Evolutionary conservation across 495 filamentous ascomycete species (phyloP), one percentile per base, ranked within the genome.

Genomic region (Glarea lozoyensis): DNA sequence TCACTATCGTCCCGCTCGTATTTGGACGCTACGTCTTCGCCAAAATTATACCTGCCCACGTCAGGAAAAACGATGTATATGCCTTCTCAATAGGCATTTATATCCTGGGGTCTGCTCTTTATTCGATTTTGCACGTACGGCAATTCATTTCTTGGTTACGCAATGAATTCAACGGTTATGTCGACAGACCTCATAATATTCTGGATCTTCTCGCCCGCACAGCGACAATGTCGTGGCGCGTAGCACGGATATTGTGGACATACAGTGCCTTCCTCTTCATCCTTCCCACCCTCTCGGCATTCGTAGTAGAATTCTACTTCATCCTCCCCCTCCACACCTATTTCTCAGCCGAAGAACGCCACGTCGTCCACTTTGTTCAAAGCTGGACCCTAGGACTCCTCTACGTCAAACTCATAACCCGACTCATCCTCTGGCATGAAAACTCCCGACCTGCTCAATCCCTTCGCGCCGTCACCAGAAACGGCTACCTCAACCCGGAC

Each of bases 381-480:
- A 78, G 86, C 52, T 98, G 93, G 88, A 93, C 88, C 1, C 65
- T 97, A 2, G 93, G 93, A 7, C 76, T 97, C 15, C 72, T 98
- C 22, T 96, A 96, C 61, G 74, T 94, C 38, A 90, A 94, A 45
- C 78, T 96, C 62, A 77, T 76, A n/a, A 71, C 75, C 27, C 83
- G 85, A 27, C 57, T 86, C 45, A 69, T 88, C 34, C 69, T 85
- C 36, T 72, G 75, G 53, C 66, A 70, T 29, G 61, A 79, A 35
- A 66, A 61, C 43, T 84, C 84, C 13, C 79, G 84, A 15, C 75
- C 82, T 1, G 84, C 88, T 0, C 70, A 73, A 35, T 82, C 84
- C 2, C 72, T 94, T 18, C 75, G 79, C 18, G 81, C 79, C 22
- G 79, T 96, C 27, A 73, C 88, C 36, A 79, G 76, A 6, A 69